Evolutionary conservation across 257 asterid genomes (phyloP), one percentile per base, ranked within the genome.

Genomic region (Fraxinus excelsior): DNA sequence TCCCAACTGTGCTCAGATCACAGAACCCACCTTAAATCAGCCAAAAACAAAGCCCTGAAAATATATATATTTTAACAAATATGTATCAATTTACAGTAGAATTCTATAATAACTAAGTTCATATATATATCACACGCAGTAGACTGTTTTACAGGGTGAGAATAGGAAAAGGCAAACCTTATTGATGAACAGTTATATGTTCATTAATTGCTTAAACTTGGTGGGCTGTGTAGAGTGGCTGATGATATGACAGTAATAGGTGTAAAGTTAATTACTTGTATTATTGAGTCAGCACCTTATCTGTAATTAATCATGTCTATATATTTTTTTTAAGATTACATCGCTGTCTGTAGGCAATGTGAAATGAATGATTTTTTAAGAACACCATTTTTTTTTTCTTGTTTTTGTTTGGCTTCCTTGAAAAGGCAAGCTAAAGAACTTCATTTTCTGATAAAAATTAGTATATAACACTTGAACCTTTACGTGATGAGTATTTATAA

Each of bases 1-100:
- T 76, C 56, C 77, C 62, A 67, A 62, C 26, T 58, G 70, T 70
- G 32, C 71, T 68, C 77, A 82, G 82, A 81, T 84, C 84, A 81
- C 11, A 25, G 26, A 44, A 8, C 18, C 78, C 79, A 21, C 14
- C 2, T 9, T 25, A 26, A 62, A 62, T 62, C 35, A 62, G 34
- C 34, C 12, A 62, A 26, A 26, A 62, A 62, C 68, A 26, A 25
- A 25, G 7, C 32, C 67, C 67, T 14, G 28, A 10, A 23, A 60
- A 21, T 23, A 9, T 62, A 23, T 23, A 21, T 23, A 9, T 62
- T 62, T 16, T 26, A 53, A 53, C 11, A 53, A 5, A 53, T 53
- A 53, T 51, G 21, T 3, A 49, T 16, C n/a, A 49, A 18, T 49
- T 49, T 5, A 51, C 62, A 19, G 62, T 6, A 62, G 29, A 8